A percentile compares a stretch with the other conserved stretches of the same genome.
These are phyloP conservation scores for Lodderomyces metapsilosis DNA, from an alignment of 1,139 yeast genomes.

Conservation along the genomic window DNA sequence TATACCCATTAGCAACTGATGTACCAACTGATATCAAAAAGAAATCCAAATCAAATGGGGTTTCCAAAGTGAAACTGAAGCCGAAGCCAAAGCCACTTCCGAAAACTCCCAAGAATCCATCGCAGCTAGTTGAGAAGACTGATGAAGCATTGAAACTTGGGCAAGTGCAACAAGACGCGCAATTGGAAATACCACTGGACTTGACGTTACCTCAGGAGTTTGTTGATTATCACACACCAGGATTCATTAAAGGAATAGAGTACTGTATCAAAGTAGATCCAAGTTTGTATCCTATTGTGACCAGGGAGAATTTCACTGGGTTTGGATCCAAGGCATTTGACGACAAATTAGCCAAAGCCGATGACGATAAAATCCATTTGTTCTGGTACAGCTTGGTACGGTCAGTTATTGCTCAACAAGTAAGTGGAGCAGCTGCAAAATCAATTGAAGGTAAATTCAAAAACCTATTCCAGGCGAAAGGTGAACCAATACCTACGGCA, in stretches of 20 bases:
- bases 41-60: not conserved
- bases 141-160: constrained; percentile 3
- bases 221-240: constrained; percentile 39
- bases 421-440: constrained; percentile 79
- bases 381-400: constrained; percentile 41
- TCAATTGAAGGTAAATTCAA: constrained; percentile 56
- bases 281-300: constrained; percentile 33
- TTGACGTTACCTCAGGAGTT: constrained; percentile 40
- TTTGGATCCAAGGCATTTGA: constrained; percentile 12
- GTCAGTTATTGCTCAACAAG: constrained; percentile 74
- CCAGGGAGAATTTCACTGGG: constrained; percentile 28
- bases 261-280: constrained; percentile 45
- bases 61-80: no score
- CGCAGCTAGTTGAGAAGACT: not conserved
- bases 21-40: constrained; percentile 4
- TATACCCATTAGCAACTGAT: constrained; percentile 6
- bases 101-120: not conserved
- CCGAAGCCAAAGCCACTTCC: constrained; percentile 1
- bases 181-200: constrained; percentile 26
- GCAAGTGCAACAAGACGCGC: constrained; percentile 27
- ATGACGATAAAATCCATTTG: constrained; percentile 30
- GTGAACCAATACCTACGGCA: constrained; percentile 64
- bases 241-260: constrained; percentile 43
- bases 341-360: constrained; percentile 5
- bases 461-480: constrained; percentile 31